Evolutionary conservation across 2,329 filamentous ascomycete genomes (phyloP).

Genomic region (Cladobotryum protrusum): DNA sequence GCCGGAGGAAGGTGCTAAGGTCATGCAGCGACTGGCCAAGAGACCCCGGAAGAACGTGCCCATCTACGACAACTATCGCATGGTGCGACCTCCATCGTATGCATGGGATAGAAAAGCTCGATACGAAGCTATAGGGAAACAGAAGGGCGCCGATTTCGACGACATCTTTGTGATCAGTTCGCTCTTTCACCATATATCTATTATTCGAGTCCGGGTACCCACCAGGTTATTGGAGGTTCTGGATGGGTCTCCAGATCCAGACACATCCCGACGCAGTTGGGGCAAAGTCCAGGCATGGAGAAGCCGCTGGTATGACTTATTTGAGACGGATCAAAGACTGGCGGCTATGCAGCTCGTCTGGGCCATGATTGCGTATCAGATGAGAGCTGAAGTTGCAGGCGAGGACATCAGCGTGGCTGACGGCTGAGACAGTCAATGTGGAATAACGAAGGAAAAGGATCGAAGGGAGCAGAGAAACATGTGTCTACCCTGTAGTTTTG

Average conservation of each 20-base stretch:
- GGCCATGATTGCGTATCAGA: slow-evolving; percentile 55
- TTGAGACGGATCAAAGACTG: slow-evolving; percentile 46
- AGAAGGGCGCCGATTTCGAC: slow-evolving; percentile 43
- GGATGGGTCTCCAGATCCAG: slow-evolving; percentile 37
- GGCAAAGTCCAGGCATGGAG: slow-evolving; percentile 49
- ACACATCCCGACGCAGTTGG: slow-evolving; percentile 37
- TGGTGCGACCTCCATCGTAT: slow-evolving; percentile 50
- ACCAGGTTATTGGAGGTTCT: slow-evolving; percentile 45
- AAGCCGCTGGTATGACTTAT: slow-evolving; percentile 57
- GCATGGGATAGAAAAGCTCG: slow-evolving; percentile 56
- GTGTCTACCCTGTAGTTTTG: too few relatives aligned
- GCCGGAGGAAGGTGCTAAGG: slow-evolving; percentile 20
- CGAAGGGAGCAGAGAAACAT: slow-evolving; percentile 8
- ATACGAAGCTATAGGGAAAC: slow-evolving; percentile 52
- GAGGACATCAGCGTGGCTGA: slow-evolving; percentile 25
- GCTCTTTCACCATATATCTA: slow-evolving; percentile 55
- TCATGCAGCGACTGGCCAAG: slow-evolving; percentile 29
- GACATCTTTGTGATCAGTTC: slow-evolving; percentile 57
- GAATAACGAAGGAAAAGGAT: neutral
- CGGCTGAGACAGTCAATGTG: slow-evolving; percentile 7
- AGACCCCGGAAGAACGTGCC: slow-evolving; percentile 49
- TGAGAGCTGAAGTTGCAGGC: slow-evolving; percentile 37
- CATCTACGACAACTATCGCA: slow-evolving; percentile 59
- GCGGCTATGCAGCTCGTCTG: slow-evolving; percentile 52
- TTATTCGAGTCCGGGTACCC: slow-evolving; percentile 55